Percentiles rank a stretch among this genome's conserved stretches.
Conservation (phyloP, 805 yeast genomes). For the Saccharomyces jurei region DNA sequence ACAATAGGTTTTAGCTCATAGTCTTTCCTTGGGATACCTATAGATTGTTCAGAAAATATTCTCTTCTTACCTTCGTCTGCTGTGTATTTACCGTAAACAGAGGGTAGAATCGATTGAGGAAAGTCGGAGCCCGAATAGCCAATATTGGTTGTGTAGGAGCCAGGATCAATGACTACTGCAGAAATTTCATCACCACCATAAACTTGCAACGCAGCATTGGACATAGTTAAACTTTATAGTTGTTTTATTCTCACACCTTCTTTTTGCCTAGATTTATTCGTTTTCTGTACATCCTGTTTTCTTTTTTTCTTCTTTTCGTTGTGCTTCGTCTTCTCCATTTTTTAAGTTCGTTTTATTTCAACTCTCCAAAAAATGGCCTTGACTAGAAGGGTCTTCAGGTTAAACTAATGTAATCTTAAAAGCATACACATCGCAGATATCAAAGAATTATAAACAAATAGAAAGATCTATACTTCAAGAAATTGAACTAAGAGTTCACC, state of each 20-base stretch:
- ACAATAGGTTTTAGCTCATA: constrained; percentile 50
- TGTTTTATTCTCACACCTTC: neutral
- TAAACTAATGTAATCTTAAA: neutral
- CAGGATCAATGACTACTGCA: constrained; percentile 88
- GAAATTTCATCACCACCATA: constrained; percentile 73
- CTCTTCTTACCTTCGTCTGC: constrained; percentile 14
- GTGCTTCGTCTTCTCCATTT: neutral
- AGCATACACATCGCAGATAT: neutral
- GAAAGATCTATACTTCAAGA: neutral
- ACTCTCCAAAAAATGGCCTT: neutral
- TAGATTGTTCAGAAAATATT: constrained; percentile 34
- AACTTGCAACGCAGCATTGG: constrained; percentile 40
- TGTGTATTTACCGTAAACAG: constrained; percentile 44
- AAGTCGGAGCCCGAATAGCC: constrained; percentile 92
- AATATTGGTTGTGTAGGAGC: constrained; percentile 70
- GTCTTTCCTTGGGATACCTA: constrained; percentile 44
- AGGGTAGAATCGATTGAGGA: constrained; percentile 70
- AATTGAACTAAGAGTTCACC: neutral
- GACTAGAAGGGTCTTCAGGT: neutral
- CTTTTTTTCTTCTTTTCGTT: neutral
- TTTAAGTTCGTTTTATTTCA: neutral
- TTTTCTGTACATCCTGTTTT: neutral
- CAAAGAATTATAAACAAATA: neutral
- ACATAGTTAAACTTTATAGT: constrained; percentile 13
- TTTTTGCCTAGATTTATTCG: neutral